Percentiles rank a stretch among this genome's conserved stretches.
Conservation (phyloP, 2,329 filamentous ascomycete species). For the Corniculantispora saksenae region DNA sequence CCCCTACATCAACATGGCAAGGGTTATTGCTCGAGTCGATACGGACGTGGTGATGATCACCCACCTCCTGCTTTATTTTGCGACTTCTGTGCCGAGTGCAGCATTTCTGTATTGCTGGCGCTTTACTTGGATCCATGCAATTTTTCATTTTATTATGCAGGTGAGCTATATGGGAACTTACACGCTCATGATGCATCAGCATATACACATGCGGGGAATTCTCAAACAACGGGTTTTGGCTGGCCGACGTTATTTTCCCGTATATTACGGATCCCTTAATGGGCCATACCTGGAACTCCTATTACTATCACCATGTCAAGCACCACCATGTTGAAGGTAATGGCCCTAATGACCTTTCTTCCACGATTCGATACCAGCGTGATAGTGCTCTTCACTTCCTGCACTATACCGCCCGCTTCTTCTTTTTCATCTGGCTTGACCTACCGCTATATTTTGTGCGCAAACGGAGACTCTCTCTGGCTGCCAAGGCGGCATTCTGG, state of each 20-base stretch:
- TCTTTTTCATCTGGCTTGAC: constrained; percentile 73
- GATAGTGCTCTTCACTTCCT: constrained; percentile 67
- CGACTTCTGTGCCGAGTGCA: constrained; percentile 70
- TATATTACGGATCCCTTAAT: constrained; percentile 75
- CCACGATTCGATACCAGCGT: constrained; percentile 74
- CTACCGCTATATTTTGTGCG: constrained; percentile 71
- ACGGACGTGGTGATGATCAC: too few relatives aligned
- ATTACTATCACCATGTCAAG: constrained; percentile 85
- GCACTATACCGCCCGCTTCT: constrained; percentile 73
- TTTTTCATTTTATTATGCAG: constrained; percentile 66
- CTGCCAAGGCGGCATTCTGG: too few relatives aligned
- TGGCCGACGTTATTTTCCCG: constrained; percentile 67
- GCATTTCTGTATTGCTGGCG: constrained; percentile 61
- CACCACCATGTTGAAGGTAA: constrained; percentile 84
- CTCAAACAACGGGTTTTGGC: constrained; percentile 53
- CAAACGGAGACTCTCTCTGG: constrained; percentile 41
- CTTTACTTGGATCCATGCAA: constrained; percentile 68
- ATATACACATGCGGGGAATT: constrained; percentile 76
- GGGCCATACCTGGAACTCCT: constrained; percentile 84
- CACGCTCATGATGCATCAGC: constrained; percentile 81
- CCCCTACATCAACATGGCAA: too few relatives aligned
- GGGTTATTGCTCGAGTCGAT: too few relatives aligned
- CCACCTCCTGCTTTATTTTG: constrained; percentile 72
- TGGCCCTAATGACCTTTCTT: constrained; percentile 73
- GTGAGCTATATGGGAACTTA: constrained; percentile 71